These are phyloP conservation scores for Yamadazyma tumulicola DNA, from an alignment of 805 yeast species.

Conservation along the genomic window DNA sequence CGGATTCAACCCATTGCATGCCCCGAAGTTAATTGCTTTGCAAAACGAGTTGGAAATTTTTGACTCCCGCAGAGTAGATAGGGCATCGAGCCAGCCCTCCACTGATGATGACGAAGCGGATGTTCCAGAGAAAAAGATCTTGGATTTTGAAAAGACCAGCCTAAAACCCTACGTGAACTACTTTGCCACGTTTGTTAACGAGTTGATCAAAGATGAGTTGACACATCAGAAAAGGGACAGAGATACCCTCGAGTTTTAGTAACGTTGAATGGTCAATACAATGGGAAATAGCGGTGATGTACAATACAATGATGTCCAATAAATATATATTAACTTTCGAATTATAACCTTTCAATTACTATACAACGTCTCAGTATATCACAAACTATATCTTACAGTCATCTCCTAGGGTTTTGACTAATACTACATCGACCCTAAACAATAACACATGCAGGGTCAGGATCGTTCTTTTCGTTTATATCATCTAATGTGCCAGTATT, in stretches of 20 bases:
- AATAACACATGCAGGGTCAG: constrained; percentile 2
- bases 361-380: no score
- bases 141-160: constrained; percentile 62
- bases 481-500: constrained; percentile 34
- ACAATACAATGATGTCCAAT: constrained; percentile 1
- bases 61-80: constrained; percentile 32
- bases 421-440: not conserved
- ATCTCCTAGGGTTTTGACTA: no score
- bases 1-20: constrained; percentile 72
- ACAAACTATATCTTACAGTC: no score
- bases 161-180: constrained; percentile 67
- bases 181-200: constrained; percentile 61
- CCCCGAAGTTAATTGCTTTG: constrained; percentile 69
- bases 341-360: no score
- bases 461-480: constrained; percentile 9
- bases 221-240: constrained; percentile 29
- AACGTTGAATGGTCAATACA: no score
- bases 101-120: constrained; percentile 14
- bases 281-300: no score
- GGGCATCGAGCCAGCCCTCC: constrained; percentile 22
- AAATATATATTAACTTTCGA: not conserved
- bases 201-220: constrained; percentile 54
- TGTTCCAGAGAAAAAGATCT: constrained; percentile 15
- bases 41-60: constrained; percentile 60
- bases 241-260: constrained; percentile 31